Evolutionary conservation across 768 basidiomycete species (phyloP).

Genomic region (Tulasnella calospora): DNA sequence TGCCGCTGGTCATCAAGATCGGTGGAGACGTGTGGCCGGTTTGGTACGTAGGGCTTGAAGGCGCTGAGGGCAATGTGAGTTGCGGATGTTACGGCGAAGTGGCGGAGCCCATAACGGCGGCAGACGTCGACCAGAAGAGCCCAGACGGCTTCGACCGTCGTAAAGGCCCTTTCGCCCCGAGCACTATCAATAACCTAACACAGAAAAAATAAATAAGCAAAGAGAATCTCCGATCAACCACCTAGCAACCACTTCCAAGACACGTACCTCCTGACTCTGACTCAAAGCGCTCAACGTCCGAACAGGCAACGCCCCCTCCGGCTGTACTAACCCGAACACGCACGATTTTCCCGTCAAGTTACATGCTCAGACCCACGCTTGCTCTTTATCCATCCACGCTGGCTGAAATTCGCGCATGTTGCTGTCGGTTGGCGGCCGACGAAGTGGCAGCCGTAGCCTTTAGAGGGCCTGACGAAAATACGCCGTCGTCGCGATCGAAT

Average conservation of each 20-base stretch:
- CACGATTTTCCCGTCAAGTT: background rate
- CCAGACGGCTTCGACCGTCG: conserved; percentile 6
- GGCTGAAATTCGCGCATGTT: background rate
- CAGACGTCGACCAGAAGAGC: conserved; percentile 10
- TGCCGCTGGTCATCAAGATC: background rate
- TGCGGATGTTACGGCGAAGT: conserved; percentile 14
- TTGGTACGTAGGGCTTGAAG: conserved; percentile 4
- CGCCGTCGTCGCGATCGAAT: background rate
- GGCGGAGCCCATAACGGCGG: background rate
- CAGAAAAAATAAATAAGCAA: too few relatives aligned
- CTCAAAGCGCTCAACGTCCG: background rate
- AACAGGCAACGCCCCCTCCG: background rate
- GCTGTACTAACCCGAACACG: background rate
- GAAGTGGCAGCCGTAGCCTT: background rate
- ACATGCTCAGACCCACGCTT: background rate
- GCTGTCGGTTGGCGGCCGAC: background rate
- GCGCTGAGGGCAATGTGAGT: conserved; percentile 11
- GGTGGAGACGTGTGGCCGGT: conserved; percentile 9
- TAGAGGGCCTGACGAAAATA: background rate
- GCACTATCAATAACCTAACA: conserved; percentile 14
- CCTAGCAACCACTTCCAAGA: too few relatives aligned
- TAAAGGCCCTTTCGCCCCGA: background rate
- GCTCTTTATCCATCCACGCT: background rate
- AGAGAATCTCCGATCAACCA: background rate
- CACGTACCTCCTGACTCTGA: background rate